phyloP scores from a whole-genome alignment of 1,139 yeast genomes.

The Candida sp. region DNA sequence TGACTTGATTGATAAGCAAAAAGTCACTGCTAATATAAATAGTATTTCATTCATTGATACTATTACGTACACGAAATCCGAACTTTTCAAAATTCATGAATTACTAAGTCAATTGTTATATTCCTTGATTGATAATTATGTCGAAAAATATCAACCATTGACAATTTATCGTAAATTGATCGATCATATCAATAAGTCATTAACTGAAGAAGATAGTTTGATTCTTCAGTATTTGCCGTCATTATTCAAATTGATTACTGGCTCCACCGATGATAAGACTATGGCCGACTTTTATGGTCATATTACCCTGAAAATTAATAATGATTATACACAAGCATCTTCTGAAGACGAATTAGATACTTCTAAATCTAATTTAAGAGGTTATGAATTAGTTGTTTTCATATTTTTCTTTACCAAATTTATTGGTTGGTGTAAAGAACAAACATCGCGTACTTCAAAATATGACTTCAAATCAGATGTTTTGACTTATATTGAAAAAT shows the following conservation, averaged over 20 bases:
- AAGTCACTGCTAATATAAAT: slow-evolving; percentile 35
- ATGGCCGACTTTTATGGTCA: slow-evolving; percentile 27
- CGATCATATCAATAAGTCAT: slow-evolving; percentile 24
- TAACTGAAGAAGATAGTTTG: slow-evolving; percentile 60
- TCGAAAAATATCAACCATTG: slow-evolving; percentile 25
- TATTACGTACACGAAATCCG: slow-evolving; percentile 56
- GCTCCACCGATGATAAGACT: slow-evolving; percentile 17
- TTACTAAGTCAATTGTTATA: slow-evolving; percentile 61
- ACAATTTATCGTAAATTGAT: slow-evolving; percentile 35
- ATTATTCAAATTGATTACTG: slow-evolving; percentile 41
- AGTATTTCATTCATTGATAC: slow-evolving; percentile 52
- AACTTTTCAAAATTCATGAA: slow-evolving; percentile 68
- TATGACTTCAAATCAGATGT: slow-evolving; percentile 46
- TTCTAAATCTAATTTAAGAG: slow-evolving; percentile 50
- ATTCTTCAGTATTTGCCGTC: slow-evolving; percentile 66
- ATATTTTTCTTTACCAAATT: slow-evolving; percentile 63
- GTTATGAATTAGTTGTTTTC: slow-evolving; percentile 44
- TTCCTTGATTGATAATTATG: slow-evolving; percentile 42
- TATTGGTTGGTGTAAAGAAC: slow-evolving; percentile 67
- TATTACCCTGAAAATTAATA: slow-evolving; percentile 14
- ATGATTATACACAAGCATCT: slow-evolving; percentile 16
- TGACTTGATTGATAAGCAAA: slow-evolving; percentile 66
- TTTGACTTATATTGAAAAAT: slow-evolving; percentile 34
- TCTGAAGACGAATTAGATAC: slow-evolving; percentile 37
- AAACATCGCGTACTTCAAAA: slow-evolving; percentile 45